A percentile compares a stretch with the other conserved stretches of the same genome.
phyloP scores from a whole-genome alignment of 2,329 filamentous ascomycete genomes.

The Erysiphe pulchra region DNA sequence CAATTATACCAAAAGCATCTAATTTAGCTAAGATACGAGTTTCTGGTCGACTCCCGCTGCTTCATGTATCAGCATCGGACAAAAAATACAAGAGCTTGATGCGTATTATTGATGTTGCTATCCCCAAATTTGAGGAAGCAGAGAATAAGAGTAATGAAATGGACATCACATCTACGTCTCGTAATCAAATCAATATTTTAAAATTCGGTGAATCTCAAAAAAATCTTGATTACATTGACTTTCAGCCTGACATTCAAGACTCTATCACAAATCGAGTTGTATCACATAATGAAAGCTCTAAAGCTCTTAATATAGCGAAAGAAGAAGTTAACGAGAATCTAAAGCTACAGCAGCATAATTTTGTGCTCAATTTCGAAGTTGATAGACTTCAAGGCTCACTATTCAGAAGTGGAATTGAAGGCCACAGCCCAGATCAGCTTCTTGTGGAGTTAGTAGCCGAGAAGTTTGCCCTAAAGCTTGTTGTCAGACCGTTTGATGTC shows the following conservation, averaged over 20 bases:
- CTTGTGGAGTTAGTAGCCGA: conserved; percentile 82
- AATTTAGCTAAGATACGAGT: conserved; percentile 81
- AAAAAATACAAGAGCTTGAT: conserved; percentile 93
- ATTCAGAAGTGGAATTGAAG: conserved; percentile 62
- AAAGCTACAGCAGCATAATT: conserved; percentile 66
- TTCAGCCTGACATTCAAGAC: conserved; percentile 46
- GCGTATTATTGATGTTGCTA: conserved; percentile 83
- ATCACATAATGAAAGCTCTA: background rate
- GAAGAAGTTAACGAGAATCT: conserved; percentile 32
- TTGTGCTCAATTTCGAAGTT: conserved; percentile 92
- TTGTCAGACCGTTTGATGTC: conserved; percentile 76
- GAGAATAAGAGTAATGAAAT: conserved; percentile 1
- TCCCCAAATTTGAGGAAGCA: conserved; percentile 44
- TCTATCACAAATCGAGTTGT: conserved; percentile 45
- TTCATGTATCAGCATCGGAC: conserved; percentile 82
- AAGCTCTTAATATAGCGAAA: conserved; percentile 34
- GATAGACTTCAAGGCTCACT: conserved; percentile 83
- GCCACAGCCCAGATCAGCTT: conserved; percentile 48
- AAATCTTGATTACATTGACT: conserved; percentile 39
- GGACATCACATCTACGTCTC: conserved; percentile 3
- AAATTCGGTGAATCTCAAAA: conserved; percentile 20
- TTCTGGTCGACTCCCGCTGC: conserved; percentile 70
- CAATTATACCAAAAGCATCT: conserved; percentile 85
- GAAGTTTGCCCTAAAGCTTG: conserved; percentile 67
- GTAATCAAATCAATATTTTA: conserved; percentile 8